These are phyloP conservation scores for Silene conica DNA, from an alignment of 148 eudicot species.

Conservation along the genomic window DNA sequence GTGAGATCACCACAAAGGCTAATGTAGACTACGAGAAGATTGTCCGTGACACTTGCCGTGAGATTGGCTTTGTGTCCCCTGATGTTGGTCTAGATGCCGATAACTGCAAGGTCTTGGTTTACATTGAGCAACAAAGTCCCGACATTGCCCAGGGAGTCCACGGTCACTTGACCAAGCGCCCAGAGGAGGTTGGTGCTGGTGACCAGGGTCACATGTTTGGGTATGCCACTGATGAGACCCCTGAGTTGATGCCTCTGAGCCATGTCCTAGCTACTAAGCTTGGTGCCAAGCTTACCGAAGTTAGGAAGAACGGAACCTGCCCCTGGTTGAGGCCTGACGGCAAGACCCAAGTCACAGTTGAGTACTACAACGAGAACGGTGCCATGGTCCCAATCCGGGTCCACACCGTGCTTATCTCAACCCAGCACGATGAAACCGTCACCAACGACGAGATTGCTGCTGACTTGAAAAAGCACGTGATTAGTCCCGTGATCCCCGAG, in stretches of 20 bases:
- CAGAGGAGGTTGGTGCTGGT: slow-evolving; percentile 41
- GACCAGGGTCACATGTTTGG: slow-evolving; percentile 55
- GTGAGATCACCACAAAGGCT: slow-evolving; percentile 41
- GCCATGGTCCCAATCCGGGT: slow-evolving; percentile 42
- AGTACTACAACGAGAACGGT: slow-evolving; percentile 37
- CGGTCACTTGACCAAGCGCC: slow-evolving; percentile 36
- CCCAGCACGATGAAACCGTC: slow-evolving; percentile 38
- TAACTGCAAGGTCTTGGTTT: slow-evolving; percentile 41
- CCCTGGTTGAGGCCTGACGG: slow-evolving; percentile 43
- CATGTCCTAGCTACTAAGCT: slow-evolving; percentile 39
- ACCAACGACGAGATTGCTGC: slow-evolving; percentile 40
- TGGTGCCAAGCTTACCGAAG: slow-evolving; percentile 36
- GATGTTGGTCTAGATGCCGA: slow-evolving; percentile 41
- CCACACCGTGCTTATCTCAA: slow-evolving; percentile 37
- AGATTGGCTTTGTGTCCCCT: slow-evolving; percentile 30
- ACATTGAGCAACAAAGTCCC: slow-evolving; percentile 49
- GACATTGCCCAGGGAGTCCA: slow-evolving; percentile 45
- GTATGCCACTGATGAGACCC: slow-evolving; percentile 49
- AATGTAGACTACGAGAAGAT: slow-evolving; percentile 39
- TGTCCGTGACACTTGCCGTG: slow-evolving; percentile 34
- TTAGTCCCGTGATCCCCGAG: slow-evolving; percentile 44
- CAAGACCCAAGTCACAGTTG: slow-evolving; percentile 40
- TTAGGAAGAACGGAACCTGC: slow-evolving; percentile 38
- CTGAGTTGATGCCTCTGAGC: slow-evolving; percentile 40
- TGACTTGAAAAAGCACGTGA: slow-evolving; percentile 44